A percentile compares a stretch with the other conserved stretches of the same genome.
Conservation (phyloP, 176 grass and related monocot genomes). For the Pharus latifolius region DNA sequence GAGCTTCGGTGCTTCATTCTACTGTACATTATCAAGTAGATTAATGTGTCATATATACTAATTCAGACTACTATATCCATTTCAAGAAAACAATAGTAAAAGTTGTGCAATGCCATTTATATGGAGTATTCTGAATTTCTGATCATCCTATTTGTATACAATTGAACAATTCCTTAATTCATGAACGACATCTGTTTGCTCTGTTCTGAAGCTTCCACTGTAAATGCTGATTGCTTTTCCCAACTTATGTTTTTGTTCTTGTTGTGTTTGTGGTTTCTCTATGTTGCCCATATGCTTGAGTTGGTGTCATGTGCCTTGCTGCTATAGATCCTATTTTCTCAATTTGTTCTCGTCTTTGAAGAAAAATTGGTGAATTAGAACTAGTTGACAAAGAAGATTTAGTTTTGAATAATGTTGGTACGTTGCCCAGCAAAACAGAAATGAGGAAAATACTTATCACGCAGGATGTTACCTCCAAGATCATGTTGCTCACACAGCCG, state of each 20-base stretch:
- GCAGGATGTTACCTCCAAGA: slow-evolving; percentile 37
- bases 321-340: neutral
- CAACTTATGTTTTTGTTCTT: neutral
- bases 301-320: no score
- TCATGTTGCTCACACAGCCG: slow-evolving; percentile 35
- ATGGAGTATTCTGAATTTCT: no score
- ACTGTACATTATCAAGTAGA: neutral
- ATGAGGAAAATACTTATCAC: neutral
- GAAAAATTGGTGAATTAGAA: neutral
- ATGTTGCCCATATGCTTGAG: no score
- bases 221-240: neutral
- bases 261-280: neutral
- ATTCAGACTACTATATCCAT: neutral
- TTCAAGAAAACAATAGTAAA: neutral
- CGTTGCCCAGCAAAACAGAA: neutral
- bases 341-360: neutral
- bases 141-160: neutral
- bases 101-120: neutral
- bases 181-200: neutral
- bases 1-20: neutral
- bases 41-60: neutral
- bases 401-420: neutral
- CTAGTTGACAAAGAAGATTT: neutral
- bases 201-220: neutral
- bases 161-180: neutral